Conservation (phyloP, 768 basidiomycete genomes). For the Tricholomella constricta region DNA sequence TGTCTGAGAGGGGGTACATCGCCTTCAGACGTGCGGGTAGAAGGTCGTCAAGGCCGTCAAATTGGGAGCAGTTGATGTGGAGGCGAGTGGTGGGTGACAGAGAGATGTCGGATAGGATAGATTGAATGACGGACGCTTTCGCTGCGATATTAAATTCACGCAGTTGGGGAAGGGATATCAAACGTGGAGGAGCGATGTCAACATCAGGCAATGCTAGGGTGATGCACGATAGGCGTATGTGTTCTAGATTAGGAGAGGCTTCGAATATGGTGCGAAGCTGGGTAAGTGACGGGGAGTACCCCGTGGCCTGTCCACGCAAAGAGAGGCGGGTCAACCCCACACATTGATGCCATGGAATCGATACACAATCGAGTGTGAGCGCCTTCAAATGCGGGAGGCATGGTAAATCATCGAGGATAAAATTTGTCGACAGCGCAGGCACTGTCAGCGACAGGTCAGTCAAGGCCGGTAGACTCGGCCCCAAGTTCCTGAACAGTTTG, state of each 20-base stretch:
- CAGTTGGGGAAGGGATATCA: conserved; percentile 25
- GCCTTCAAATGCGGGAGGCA: conserved; percentile 32
- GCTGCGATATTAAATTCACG: conserved; percentile 32
- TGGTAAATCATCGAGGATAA: conserved; percentile 17
- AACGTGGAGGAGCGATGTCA: not conserved
- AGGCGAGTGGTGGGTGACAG: conserved; percentile 27
- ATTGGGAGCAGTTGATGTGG: conserved; percentile 27
- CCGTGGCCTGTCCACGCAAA: conserved; percentile 32
- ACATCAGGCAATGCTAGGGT: conserved; percentile 14
- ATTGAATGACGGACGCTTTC: conserved; percentile 24
- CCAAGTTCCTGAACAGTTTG: conserved; percentile 30
- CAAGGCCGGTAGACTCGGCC: conserved; percentile 27
- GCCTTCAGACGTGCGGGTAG: conserved; percentile 28
- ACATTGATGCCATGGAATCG: conserved; percentile 37
- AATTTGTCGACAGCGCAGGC: conserved; percentile 29
- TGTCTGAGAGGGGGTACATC: conserved; percentile 1
- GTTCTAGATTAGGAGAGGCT: conserved; percentile 35
- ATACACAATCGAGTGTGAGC: conserved; percentile 36
- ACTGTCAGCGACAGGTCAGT: conserved; percentile 36
- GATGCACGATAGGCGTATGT: conserved; percentile 32
- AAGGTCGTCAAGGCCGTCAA: conserved; percentile 26
- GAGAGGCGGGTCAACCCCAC: conserved; percentile 33
- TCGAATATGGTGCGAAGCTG: conserved; percentile 35
- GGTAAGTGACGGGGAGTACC: conserved; percentile 33
- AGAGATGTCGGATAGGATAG: conserved; percentile 25